Evolutionary conservation across 192 early-diverging fungal species (phyloP).

Genomic region (Polychytrium aggregatum): DNA sequence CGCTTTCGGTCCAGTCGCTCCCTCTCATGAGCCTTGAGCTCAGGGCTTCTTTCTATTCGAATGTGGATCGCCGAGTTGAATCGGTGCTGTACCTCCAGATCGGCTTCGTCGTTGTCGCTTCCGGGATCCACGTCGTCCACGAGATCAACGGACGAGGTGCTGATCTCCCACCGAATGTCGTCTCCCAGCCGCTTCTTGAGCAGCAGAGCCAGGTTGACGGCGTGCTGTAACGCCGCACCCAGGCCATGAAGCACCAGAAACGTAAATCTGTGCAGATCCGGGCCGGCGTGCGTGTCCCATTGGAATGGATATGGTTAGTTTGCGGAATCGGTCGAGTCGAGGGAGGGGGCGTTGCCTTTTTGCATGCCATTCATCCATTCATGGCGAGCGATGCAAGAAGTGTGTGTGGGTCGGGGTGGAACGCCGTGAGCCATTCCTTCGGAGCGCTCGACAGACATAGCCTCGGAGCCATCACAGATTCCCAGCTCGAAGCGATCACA

Average conservation of each 20-base stretch:
- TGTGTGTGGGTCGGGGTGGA: too few species aligned
- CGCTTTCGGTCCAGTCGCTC: too few species aligned
- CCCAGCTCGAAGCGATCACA: too few species aligned
- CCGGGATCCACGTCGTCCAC: constrained; percentile 52
- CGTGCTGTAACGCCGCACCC: constrained; percentile 59
- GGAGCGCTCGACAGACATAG: too few species aligned
- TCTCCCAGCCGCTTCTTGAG: constrained; percentile 44
- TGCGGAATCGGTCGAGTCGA: too few species aligned
- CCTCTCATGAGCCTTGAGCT: too few species aligned
- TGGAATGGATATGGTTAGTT: too few species aligned
- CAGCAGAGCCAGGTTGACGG: constrained; percentile 53
- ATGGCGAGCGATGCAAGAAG: too few species aligned
- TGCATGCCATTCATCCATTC: too few species aligned
- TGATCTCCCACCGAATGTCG: constrained; percentile 46
- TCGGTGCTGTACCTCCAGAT: constrained; percentile 43
- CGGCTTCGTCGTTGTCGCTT: constrained; percentile 21
- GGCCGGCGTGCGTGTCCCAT: neutral
- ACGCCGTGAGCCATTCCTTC: too few species aligned
- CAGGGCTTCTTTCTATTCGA: constrained; percentile 30
- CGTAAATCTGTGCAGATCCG: constrained; percentile 25
- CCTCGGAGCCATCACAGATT: too few species aligned
- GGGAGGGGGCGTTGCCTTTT: too few species aligned
- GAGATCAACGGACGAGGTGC: constrained; percentile 55
- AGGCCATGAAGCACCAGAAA: constrained; percentile 66
- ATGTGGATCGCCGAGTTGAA: constrained; percentile 65